A percentile compares a stretch with the other conserved stretches of the same genome.
phyloP scores from a whole-genome alignment of 2,329 filamentous ascomycete genomes.

The Calonectria ilicicola region DNA sequence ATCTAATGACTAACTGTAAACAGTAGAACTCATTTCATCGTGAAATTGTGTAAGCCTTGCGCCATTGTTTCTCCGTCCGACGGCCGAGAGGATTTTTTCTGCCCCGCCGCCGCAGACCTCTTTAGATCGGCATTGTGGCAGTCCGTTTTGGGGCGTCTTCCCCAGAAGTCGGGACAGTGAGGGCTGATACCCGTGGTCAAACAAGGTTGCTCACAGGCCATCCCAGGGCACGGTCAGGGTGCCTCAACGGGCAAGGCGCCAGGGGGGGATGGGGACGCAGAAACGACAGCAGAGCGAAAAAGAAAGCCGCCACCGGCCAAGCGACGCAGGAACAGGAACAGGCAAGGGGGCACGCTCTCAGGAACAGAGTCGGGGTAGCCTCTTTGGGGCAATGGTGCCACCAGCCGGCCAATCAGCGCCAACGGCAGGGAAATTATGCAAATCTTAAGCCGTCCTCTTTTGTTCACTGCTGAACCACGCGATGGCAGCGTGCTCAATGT shows the following conservation, averaged over 20 bases:
- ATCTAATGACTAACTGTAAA: conserved; percentile 4
- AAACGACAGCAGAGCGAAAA: neutral
- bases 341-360: conserved; percentile 9
- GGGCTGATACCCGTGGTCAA: neutral
- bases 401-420: conserved; percentile 24
- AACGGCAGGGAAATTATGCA: conserved; percentile 43
- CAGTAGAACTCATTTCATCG: conserved; percentile 20
- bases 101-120: neutral
- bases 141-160: neutral
- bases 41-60: conserved; percentile 16
- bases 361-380: conserved; percentile 28
- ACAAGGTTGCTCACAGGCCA: conserved; percentile 5
- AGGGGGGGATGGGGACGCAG: conserved; percentile 20
- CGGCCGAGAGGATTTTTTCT: neutral
- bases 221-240: conserved; percentile 18
- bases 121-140: conserved; percentile 12
- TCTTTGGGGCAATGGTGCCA: conserved; percentile 18
- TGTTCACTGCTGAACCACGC: conserved; percentile 17
- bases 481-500: neutral
- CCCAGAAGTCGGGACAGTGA: conserved; percentile 15
- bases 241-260: conserved; percentile 29
- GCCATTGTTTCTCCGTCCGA: neutral
- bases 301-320: neutral
- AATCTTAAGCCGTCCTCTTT: conserved; percentile 42
- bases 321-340: conserved; percentile 43